Conservation (phyloP, 192 early-diverging fungal species). For the Thoreauomyces humboldtii region DNA sequence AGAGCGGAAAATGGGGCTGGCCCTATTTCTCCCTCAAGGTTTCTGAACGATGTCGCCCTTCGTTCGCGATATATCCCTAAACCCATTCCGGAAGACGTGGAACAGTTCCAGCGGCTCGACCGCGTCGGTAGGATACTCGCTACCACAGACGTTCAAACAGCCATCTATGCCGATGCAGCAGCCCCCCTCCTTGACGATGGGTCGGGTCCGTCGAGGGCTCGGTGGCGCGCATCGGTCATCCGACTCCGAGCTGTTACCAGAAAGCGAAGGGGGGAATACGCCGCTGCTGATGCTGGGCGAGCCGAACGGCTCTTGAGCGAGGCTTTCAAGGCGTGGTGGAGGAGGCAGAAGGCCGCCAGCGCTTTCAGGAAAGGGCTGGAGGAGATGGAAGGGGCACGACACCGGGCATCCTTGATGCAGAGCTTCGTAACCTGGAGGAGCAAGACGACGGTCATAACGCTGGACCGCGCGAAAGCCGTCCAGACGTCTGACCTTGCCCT, state of each 20-base stretch:
- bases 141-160: conserved; percentile 4
- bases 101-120: neutral
- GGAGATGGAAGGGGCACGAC: neutral
- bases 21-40: no score
- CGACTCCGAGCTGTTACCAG: neutral
- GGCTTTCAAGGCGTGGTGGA: neutral
- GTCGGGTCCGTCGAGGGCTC: no score
- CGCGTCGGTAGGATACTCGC: conserved; percentile 2
- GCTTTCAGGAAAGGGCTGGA: neutral
- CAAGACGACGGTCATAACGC: neutral
- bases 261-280: neutral
- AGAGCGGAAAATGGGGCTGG: no score
- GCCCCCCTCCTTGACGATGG: no score
- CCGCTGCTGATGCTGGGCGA: neutral
- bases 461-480: neutral
- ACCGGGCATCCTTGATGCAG: neutral
- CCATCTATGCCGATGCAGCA: neutral
- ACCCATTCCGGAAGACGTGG: conserved; percentile 1
- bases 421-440: neutral
- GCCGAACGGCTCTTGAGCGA: neutral
- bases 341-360: neutral
- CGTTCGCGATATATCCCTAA: neutral
- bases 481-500: neutral
- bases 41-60: neutral
- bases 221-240: conserved; percentile 6